These are phyloP conservation scores for Avena atlantica DNA, from an alignment of 176 grass and related monocot species.

Conservation along the genomic window DNA sequence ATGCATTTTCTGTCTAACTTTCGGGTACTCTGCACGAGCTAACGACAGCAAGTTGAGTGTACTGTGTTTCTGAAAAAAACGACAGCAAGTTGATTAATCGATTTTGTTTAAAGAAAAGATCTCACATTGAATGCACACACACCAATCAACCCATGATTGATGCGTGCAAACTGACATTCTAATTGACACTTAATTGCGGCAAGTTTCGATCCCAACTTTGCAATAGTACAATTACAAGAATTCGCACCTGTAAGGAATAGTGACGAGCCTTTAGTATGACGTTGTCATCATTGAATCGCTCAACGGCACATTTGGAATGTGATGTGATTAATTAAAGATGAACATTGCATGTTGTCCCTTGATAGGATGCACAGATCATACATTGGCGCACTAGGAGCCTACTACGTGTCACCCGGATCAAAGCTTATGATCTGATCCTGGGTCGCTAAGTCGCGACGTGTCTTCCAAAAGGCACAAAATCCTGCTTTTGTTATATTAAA, in stretches of 20 bases:
- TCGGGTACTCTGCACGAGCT: too few relatives aligned
- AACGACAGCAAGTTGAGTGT: too few relatives aligned
- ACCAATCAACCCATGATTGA: constrained; percentile 13
- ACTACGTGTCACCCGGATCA: too few relatives aligned
- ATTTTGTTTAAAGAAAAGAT: background rate
- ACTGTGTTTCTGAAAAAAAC: too few relatives aligned
- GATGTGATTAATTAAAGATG: background rate
- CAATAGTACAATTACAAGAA: constrained; percentile 18
- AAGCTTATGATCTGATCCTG: too few relatives aligned
- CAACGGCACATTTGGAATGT: constrained; percentile 1
- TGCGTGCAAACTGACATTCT: constrained; percentile 44
- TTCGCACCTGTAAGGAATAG: constrained; percentile 1
- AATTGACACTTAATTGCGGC: constrained; percentile 20
- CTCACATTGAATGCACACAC: background rate
- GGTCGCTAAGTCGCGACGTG: too few relatives aligned
- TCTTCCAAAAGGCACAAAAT: too few relatives aligned
- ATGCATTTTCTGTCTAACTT: too few relatives aligned
- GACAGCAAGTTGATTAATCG: background rate
- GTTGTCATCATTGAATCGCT: constrained; percentile 18
- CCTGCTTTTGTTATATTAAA: too few relatives aligned
- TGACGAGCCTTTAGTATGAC: background rate
- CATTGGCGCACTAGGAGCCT: too few relatives aligned
- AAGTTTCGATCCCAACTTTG: constrained; percentile 19
- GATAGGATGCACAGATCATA: too few relatives aligned
- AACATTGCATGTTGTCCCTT: background rate